These are phyloP conservation scores for Aspergillus chevalieri DNA, from an alignment of 2,329 filamentous ascomycete genomes.

Conservation along the genomic window DNA sequence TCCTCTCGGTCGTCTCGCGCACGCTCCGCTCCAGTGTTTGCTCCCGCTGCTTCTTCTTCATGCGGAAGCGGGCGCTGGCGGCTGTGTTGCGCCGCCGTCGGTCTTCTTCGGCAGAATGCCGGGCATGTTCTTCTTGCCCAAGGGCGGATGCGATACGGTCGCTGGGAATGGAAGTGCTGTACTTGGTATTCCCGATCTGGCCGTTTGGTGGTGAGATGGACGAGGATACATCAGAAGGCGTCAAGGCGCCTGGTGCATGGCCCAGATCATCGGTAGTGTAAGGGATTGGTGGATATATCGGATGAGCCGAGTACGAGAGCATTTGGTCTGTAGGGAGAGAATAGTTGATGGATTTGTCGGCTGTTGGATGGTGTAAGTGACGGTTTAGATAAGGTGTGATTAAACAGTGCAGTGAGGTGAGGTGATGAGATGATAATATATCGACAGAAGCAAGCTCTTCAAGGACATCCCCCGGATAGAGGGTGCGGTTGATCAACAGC, in stretches of 20 bases:
- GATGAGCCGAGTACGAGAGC: conserved; percentile 32
- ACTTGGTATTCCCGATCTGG: conserved; percentile 34
- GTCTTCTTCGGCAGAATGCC: conserved; percentile 75
- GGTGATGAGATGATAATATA: not conserved
- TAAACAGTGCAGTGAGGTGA: not conserved
- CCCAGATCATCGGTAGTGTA: conserved; percentile 33
- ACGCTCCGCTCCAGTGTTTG: conserved; percentile 74
- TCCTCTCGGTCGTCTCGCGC: conserved; percentile 78
- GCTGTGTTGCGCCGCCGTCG: conserved; percentile 86
- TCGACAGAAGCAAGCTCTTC: not conserved
- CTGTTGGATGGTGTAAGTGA: conserved; percentile 22
- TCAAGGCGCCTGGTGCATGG: conserved; percentile 29
- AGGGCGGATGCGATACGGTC: conserved; percentile 42
- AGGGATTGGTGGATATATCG: conserved; percentile 33
- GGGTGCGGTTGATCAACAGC: conserved; percentile 5
- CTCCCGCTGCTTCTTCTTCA: conserved; percentile 95
- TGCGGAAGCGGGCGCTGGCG: conserved; percentile 78
- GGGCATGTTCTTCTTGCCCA: conserved; percentile 64
- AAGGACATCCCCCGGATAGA: not conserved
- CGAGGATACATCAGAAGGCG: conserved; percentile 38
- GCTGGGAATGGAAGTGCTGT: conserved; percentile 33
- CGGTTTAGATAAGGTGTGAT: conserved; percentile 2
- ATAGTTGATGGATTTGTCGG: conserved; percentile 34
- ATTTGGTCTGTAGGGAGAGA: conserved; percentile 31
- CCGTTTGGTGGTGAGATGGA: conserved; percentile 38